Evolutionary conservation across 2,329 filamentous ascomycete genomes (phyloP), one percentile per base, ranked within the genome.

Genomic region (Magnaporthiopsis poae): DNA sequence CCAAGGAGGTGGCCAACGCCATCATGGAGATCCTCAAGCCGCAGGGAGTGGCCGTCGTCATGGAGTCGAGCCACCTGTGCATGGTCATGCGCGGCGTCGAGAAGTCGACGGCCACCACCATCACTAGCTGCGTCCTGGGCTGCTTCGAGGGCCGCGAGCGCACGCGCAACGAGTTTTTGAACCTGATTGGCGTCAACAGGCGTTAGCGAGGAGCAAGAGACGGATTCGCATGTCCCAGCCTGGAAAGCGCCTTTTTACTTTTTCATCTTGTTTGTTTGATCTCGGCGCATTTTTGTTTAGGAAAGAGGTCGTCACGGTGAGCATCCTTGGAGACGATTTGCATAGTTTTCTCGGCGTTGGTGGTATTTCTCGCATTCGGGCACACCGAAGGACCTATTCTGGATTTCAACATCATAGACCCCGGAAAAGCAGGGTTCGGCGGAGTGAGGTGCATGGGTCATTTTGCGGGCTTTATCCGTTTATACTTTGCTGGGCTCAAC

Each of bases 61-160:
- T 99, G 89, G 95, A 99, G 75, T 96, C 91, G 18, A 93, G 88
- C 74, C 95, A 99, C 79, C 81, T 98, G 62, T 99, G 95, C 82
- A 99, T 98, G 94, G 92, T 96, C 21, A 98, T 97, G 93, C 87
- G 95, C 62, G 95, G 95, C n/a, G 94, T 99, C 12, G 87, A 97
- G 76, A 97, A 99, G 82, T 92, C 92, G 0, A 86, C 84, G 60
- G 88, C 90, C 64, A 90, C 86, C 25, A 98, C 95, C 8, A 95
- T 96, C 56, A 99, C 95, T 25, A 97, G 92, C 80, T 98, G 94
- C 76, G 96, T 99, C 79, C 85, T 98, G n/a, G 95, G 95, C 59
- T 93, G 92, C 73, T 96, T 99, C 83, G 89, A 96, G 74, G 89
- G 91, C 98, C 99, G 91, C 72, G 91, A 92, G 68, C 97, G 96